Percentiles rank a stretch among this genome's conserved stretches.
Evolutionary conservation across 2,329 filamentous ascomycete species (phyloP).

Genomic region (Epichloe bromicola): DNA sequence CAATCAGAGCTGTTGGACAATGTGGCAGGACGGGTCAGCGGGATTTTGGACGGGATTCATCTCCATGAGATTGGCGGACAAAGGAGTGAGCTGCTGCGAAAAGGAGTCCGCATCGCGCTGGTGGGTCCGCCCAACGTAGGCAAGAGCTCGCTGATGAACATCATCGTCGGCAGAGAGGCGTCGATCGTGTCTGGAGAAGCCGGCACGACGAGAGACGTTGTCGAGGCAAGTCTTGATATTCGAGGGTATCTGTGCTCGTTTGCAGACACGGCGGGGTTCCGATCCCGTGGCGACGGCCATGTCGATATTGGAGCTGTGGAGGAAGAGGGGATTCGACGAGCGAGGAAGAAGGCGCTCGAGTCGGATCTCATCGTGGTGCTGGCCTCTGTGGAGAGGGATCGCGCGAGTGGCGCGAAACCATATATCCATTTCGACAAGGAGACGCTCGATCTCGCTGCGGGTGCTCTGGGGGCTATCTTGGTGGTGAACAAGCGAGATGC

Average conservation of each 20-base stretch:
- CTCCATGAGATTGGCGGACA: constrained; percentile 65
- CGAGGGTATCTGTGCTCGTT: constrained; percentile 86
- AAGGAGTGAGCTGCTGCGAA: constrained; percentile 69
- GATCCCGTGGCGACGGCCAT: constrained; percentile 27
- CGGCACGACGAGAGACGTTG: constrained; percentile 85
- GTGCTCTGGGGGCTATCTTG: constrained; percentile 36
- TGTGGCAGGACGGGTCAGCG: constrained; percentile 50
- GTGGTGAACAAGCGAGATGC: constrained; percentile 52
- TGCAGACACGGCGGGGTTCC: constrained; percentile 85
- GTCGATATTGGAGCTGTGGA: constrained; percentile 59
- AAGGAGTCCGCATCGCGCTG: constrained; percentile 74
- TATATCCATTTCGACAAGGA: constrained; percentile 41
- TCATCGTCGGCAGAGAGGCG: constrained; percentile 79
- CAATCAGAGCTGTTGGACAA: constrained; percentile 57
- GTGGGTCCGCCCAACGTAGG: constrained; percentile 88
- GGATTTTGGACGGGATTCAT: constrained; percentile 49
- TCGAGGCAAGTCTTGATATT: constrained; percentile 83
- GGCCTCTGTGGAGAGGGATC: constrained; percentile 51
- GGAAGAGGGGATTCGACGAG: constrained; percentile 78
- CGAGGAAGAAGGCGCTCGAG: constrained; percentile 64
- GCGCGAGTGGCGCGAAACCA: constrained; percentile 14
- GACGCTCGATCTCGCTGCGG: constrained; percentile 38
- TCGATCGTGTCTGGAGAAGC: constrained; percentile 90
- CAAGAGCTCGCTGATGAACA: constrained; percentile 88
- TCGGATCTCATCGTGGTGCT: constrained; percentile 80